Evolutionary conservation across 2,329 filamentous ascomycete species (phyloP).

Genomic region (Zasmidium cellare): DNA sequence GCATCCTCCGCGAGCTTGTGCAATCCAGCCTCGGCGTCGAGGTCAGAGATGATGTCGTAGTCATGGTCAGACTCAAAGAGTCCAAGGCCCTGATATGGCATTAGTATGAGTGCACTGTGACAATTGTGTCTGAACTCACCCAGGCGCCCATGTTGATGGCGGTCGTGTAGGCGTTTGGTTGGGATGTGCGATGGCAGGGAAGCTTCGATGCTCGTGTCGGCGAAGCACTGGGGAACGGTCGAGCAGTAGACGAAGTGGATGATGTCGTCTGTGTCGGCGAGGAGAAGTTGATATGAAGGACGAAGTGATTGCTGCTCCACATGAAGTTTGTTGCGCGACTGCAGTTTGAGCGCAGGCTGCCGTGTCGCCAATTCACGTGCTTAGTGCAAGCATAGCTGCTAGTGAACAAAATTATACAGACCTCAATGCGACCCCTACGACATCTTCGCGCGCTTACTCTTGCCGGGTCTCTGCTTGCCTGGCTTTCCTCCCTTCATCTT

Average conservation of each 20-base stretch:
- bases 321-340: background rate
- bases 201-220: too few relatives aligned
- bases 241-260: too few relatives aligned
- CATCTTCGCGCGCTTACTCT: constrained; percentile 39
- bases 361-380: background rate
- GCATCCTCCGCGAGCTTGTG: constrained; percentile 3
- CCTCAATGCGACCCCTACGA: constrained; percentile 3
- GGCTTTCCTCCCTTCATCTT: constrained; percentile 70
- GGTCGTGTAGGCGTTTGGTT: too few relatives aligned
- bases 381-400: background rate
- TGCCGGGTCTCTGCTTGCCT: constrained; percentile 39
- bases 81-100: background rate
- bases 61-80: constrained; percentile 23
- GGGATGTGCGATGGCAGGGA: too few relatives aligned
- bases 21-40: constrained; percentile 7
- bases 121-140: background rate
- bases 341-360: background rate
- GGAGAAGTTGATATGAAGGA: background rate
- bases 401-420: background rate
- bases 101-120: too few relatives aligned
- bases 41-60: constrained; percentile 5
- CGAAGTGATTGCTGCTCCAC: background rate
- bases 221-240: too few relatives aligned
- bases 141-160: constrained; percentile 1
- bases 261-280: background rate